Conservation (phyloP, 2,329 filamentous ascomycete genomes). For the Talaromyces sp. region DNA sequence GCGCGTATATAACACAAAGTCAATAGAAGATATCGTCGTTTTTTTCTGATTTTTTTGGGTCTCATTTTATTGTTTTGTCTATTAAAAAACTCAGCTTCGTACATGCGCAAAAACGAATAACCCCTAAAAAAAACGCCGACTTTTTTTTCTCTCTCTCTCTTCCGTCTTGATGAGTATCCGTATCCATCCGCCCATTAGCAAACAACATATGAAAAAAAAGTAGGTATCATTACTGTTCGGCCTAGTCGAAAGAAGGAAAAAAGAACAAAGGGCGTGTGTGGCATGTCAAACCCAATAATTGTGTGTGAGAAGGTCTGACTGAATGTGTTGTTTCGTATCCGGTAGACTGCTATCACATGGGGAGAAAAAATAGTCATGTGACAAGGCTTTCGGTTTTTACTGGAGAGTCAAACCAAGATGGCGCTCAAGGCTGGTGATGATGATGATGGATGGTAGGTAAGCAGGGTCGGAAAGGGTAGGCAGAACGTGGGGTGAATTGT, state of each 20-base stretch:
- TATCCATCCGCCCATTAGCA: neutral
- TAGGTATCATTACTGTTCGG: neutral
- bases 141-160: neutral
- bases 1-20: neutral
- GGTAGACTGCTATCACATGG: neutral
- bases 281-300: neutral
- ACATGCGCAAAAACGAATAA: neutral
- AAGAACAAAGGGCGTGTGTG: neutral
- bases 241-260: neutral
- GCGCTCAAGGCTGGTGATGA: neutral
- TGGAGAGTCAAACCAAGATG: neutral
- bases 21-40: neutral
- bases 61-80: neutral
- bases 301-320: neutral
- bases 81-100: neutral
- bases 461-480: neutral
- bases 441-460: neutral
- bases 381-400: neutral
- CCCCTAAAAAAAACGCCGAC: neutral
- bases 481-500: neutral
- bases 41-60: neutral
- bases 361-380: neutral
- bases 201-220: neutral
- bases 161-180: neutral
- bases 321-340: neutral